A percentile compares a stretch with the other conserved stretches of the same genome.
Evolutionary conservation across 345 rosid species (phyloP).

Genomic region (Kandelia obovata): DNA sequence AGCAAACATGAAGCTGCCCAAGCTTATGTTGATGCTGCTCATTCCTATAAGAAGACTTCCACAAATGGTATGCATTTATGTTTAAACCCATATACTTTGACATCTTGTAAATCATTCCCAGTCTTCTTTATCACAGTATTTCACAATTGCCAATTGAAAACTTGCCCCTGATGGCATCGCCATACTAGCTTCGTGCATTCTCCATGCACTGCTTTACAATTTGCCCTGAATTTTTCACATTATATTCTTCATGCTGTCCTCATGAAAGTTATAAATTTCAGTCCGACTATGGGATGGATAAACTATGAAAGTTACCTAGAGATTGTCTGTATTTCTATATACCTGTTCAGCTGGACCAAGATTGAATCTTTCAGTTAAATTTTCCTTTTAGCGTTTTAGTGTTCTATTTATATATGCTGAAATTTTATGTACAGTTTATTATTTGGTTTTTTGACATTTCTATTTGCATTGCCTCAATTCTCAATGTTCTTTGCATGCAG

Average conservation of each 20-base stretch:
- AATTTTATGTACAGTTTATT: neutral
- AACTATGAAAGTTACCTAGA: too few species aligned
- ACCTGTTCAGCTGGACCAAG: neutral
- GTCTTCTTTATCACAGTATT: neutral
- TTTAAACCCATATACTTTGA: neutral
- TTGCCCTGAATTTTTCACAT: neutral
- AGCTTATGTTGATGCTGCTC: conserved; percentile 83
- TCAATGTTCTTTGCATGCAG: conserved; percentile 38
- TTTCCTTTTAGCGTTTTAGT: neutral
- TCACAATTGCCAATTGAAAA: neutral
- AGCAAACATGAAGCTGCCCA: conserved; percentile 89
- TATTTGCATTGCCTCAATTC: neutral
- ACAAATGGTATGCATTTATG: conserved; percentile 47
- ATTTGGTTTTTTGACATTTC: neutral
- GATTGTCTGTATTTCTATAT: too few species aligned
- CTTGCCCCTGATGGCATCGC: neutral
- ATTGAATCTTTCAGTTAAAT: neutral
- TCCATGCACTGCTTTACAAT: neutral
- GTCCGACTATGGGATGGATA: neutral
- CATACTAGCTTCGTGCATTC: neutral
- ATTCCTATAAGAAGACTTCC: conserved; percentile 77
- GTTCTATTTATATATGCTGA: neutral
- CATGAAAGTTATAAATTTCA: neutral
- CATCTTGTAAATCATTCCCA: neutral
- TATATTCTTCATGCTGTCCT: neutral